A percentile compares a stretch with the other conserved stretches of the same genome.
These are phyloP conservation scores for Mangifera indica DNA, from an alignment of 345 rosid species.

Conservation along the genomic window DNA sequence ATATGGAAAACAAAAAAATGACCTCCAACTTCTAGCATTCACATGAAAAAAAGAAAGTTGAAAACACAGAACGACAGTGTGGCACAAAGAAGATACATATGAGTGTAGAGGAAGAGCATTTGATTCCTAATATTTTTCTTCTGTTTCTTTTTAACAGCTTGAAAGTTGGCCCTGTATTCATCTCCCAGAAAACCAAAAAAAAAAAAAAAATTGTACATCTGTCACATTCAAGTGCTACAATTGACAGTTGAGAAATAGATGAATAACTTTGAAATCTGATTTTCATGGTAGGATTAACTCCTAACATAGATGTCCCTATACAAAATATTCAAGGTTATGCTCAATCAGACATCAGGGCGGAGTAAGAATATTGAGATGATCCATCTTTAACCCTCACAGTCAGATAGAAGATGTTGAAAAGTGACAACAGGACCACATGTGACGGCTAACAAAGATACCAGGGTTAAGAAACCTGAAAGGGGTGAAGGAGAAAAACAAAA, in stretches of 20 bases:
- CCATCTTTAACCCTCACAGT: not conserved
- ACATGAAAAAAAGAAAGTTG: not conserved
- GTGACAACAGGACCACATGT: not conserved
- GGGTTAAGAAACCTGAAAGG: not conserved
- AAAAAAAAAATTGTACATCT: not conserved
- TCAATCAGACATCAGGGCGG: not conserved
- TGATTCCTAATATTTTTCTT: too few species aligned
- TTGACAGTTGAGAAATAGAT: too few species aligned
- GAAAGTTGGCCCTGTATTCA: not conserved
- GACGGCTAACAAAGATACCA: not conserved
- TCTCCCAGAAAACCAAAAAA: not conserved
- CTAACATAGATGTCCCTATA: not conserved
- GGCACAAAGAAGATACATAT: not conserved
- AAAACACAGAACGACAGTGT: not conserved
- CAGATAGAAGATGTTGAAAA: too few species aligned
- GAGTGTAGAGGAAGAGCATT: not conserved
- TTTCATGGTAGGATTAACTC: too few species aligned
- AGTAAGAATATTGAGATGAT: not conserved
- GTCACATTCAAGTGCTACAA: not conserved
- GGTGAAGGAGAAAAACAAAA: not conserved
- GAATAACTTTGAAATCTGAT: too few species aligned
- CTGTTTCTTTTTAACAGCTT: not conserved
- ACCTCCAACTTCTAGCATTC: not conserved
- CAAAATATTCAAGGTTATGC: not conserved
- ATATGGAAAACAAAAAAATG: not conserved